phyloP scores from a whole-genome alignment of 129 eudicot species.

The Flaveria robusta region DNA sequence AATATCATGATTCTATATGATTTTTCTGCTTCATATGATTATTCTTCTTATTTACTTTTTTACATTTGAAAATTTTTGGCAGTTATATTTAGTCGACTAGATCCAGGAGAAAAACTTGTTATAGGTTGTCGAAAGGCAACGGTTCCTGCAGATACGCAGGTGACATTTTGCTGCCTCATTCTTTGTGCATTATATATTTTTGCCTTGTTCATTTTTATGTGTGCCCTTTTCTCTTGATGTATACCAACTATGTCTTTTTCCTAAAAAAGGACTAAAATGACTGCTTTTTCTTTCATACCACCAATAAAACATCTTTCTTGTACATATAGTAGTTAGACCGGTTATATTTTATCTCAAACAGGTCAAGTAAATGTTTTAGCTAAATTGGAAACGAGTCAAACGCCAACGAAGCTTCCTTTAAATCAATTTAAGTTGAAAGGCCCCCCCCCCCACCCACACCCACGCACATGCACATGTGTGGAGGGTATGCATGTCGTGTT shows the following conservation, averaged over 20 bases:
- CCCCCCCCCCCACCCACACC: neutral
- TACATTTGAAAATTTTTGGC: neutral
- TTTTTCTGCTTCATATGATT: neutral
- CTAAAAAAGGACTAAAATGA: neutral
- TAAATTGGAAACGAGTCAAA: neutral
- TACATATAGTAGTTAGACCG: too few relatives aligned
- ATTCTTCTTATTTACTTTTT: neutral
- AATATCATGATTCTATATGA: neutral
- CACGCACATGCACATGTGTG: neutral
- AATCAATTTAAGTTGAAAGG: neutral
- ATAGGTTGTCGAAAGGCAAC: neutral
- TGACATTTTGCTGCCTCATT: neutral
- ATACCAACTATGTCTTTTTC: neutral
- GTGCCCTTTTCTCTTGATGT: neutral
- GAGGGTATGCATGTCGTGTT: neutral
- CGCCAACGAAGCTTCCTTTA: neutral
- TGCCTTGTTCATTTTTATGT: neutral
- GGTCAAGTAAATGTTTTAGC: neutral
- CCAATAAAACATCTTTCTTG: neutral
- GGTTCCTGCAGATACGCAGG: neutral
- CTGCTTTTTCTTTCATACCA: neutral
- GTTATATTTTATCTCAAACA: too few relatives aligned
- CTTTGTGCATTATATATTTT: neutral
- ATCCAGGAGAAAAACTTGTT: constrained; percentile 12
- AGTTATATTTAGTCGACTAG: constrained; percentile 11